Percentiles rank a stretch among this genome's conserved stretches.
Evolutionary conservation across 2,329 filamentous ascomycete genomes (phyloP).

Genomic region (Aspergillus ustus): DNA sequence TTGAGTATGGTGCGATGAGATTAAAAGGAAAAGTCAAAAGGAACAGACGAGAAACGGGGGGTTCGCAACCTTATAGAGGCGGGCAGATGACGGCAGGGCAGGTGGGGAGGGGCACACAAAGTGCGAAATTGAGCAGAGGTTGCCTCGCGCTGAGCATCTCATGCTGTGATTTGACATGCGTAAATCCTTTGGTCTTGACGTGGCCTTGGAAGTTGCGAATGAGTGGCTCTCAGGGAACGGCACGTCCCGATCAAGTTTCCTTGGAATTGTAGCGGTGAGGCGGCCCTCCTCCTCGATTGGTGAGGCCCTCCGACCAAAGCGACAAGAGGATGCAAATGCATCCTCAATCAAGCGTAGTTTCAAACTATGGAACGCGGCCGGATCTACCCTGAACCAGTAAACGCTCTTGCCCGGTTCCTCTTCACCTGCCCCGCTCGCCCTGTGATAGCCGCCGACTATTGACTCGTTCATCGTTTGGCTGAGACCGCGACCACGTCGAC

Average conservation of each 20-base stretch:
- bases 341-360: conserved; percentile 3
- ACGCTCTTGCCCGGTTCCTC: background rate
- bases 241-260: conserved; percentile 18
- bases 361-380: conserved; percentile 14
- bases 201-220: conserved; percentile 23
- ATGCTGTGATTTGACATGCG: conserved; percentile 24
- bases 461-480: conserved; percentile 21
- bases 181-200: conserved; percentile 23
- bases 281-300: conserved; percentile 17
- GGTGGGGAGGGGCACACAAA: conserved; percentile 22
- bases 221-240: conserved; percentile 20
- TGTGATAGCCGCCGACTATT: conserved; percentile 21
- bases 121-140: conserved; percentile 14
- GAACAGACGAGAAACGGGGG: conserved; percentile 17
- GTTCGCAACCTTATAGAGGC: conserved; percentile 23
- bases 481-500: conserved; percentile 27
- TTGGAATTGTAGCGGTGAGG: conserved; percentile 28
- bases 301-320: background rate
- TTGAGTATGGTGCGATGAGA: conserved; percentile 18
- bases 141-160: conserved; percentile 21
- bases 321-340: conserved; percentile 16
- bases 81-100: conserved; percentile 16
- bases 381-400: conserved; percentile 22
- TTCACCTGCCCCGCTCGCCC: conserved; percentile 19
- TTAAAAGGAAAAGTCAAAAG: conserved; percentile 19